phyloP scores from a whole-genome alignment of 371 early-diverging fungal genomes.

The Umbelopsis sp. region DNA sequence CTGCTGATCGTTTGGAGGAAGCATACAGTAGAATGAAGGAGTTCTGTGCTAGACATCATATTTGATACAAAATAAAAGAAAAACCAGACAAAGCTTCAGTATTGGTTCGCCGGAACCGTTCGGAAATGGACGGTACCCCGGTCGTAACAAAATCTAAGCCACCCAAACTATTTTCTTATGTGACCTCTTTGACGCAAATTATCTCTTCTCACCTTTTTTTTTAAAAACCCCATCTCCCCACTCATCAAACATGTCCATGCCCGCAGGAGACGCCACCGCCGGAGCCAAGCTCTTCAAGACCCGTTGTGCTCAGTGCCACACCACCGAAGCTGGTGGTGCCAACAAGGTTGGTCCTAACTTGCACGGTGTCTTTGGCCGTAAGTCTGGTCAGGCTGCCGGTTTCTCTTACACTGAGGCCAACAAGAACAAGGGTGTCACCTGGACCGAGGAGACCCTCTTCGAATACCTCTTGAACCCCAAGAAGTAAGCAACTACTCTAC shows the following conservation, averaged over 20 bases:
- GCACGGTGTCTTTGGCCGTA: constrained; percentile 89
- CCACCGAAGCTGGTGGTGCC: constrained; percentile 85
- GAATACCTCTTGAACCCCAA: constrained; percentile 97
- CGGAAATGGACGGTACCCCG: neutral
- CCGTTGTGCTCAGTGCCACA: constrained; percentile 98
- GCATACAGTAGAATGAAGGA: constrained; percentile 79
- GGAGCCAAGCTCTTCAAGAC: constrained; percentile 99
- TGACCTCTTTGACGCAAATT: neutral
- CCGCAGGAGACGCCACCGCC: constrained; percentile 54
- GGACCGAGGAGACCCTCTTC: constrained; percentile 87
- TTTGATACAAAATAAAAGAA: constrained; percentile 5
- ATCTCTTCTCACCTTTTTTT: constrained; percentile 25
- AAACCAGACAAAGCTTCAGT: too few species aligned
- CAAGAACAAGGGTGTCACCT: constrained; percentile 83
- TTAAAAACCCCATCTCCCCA: constrained; percentile 28
- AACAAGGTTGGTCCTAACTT: constrained; percentile 98
- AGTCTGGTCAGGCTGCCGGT: constrained; percentile 86
- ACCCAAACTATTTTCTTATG: neutral
- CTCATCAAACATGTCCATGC: constrained; percentile 26
- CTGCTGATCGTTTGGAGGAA: constrained; percentile 68
- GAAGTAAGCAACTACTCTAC: constrained; percentile 58
- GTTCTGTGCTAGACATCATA: constrained; percentile 79
- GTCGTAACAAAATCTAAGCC: constrained; percentile 16
- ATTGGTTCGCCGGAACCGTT: neutral
- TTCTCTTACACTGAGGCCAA: constrained; percentile 96